Base-by-base conservation (phyloP, 768 basidiomycete species). In the Mycena vulgaris region DNA sequence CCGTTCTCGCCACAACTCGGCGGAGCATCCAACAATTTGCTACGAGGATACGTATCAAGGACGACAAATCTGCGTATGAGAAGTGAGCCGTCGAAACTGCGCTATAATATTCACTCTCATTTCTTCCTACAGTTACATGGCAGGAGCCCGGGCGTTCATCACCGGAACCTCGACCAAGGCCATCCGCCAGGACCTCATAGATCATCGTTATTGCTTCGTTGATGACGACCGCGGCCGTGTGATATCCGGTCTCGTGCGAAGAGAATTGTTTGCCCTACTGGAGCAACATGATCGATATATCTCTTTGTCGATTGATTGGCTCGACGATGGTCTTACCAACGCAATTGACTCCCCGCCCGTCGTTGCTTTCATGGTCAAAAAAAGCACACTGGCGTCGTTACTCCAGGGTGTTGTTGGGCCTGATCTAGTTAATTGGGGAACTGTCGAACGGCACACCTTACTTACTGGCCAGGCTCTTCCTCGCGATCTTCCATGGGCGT, bases 141-240 rank as follows among this genome's bases (percentile, higher is more conserved):
- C 28, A 8, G 58, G 42, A 17, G 58, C 27, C 5, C 9, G 19
- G 19, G 58, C 58, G 19, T 60, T 28, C 30, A 14, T 60, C 5
- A 60, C 45, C 3, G 42, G 42, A n/a, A 45, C 42, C 1, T 2
- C 42, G 2, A 23, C 30, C 30, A 23, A 11, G 27, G 28, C 17
- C 21, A 60, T 60, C n/a, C 28, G 16, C 11, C 3, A n/a, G 42
- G 9, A 23, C 16, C 58, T 60, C 8, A 60, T 60, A 4, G 58
- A 60, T 19, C 58, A 47, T 21, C 58, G 58, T 3, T 47, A 47
- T 19, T 60, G 58, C 45, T 21, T n/a, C 58, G 42, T 47, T 16
- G 42, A 11, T 25, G 58, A 21, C 58, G 42, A 28, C 27, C 42
- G 42, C 17, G 58, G 58, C n/a, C 58, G 28, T n/a, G 58, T 60